Percentiles rank a stretch among this genome's conserved stretches.
phyloP scores from a whole-genome alignment of 2,329 filamentous ascomycete species.

The Paecilomyces sp. region DNA sequence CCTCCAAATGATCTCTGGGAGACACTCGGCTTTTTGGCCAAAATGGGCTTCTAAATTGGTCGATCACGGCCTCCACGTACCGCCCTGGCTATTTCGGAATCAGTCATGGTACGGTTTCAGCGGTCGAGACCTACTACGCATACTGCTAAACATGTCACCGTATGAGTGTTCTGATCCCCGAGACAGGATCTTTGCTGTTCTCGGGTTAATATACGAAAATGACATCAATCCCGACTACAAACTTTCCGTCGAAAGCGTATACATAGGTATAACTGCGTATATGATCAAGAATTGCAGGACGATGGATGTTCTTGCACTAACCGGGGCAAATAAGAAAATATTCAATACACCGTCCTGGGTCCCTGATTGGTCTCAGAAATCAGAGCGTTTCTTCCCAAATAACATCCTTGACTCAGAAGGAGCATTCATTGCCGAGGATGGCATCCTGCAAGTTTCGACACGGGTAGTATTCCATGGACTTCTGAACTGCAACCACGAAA shows the following conservation, averaged over 20 bases:
- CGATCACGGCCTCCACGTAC: neutral
- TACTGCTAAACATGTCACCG: neutral
- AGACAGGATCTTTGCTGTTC: neutral
- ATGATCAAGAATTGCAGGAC: neutral
- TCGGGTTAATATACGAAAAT: neutral
- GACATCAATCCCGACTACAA: neutral
- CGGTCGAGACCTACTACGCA: neutral
- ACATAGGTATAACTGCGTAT: conserved; percentile 1
- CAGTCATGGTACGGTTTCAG: neutral
- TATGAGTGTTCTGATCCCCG: neutral
- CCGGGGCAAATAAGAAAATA: neutral
- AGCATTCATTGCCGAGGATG: neutral
- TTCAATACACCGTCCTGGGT: conserved; percentile 1
- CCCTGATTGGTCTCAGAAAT: neutral
- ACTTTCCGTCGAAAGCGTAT: neutral
- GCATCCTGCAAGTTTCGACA: neutral
- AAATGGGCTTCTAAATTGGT: neutral
- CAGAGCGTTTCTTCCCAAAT: neutral
- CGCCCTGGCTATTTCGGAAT: neutral
- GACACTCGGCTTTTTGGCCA: neutral
- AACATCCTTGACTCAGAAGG: neutral
- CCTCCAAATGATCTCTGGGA: neutral
- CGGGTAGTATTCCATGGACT: neutral
- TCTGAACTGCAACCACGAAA: neutral
- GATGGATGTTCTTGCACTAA: conserved; percentile 1